phyloP scores from a whole-genome alignment of 1,284 basidiomycete species.

The Abortiporus biennis region DNA sequence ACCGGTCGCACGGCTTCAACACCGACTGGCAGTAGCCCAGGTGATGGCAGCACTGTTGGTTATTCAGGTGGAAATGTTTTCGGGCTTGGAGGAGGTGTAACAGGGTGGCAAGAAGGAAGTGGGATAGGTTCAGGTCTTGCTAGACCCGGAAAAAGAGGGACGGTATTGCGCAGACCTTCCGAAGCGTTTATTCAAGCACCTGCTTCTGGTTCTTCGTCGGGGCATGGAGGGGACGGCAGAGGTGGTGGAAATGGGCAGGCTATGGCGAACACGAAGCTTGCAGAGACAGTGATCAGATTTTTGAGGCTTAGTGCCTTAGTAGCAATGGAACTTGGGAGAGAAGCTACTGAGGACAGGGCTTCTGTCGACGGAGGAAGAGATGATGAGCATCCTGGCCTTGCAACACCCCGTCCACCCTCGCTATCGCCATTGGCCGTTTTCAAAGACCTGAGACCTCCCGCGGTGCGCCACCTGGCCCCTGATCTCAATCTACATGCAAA shows the following conservation, averaged over 20 bases:
- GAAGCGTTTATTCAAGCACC: conserved; percentile 7
- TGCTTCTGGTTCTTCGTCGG: background rate
- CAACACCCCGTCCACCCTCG: conserved; percentile 10
- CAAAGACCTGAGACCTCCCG: conserved; percentile 12
- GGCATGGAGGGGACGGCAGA: background rate
- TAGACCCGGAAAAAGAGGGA: conserved; percentile 46
- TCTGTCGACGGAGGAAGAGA: conserved; percentile 29
- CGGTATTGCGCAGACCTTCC: conserved; percentile 42
- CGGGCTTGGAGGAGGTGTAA: conserved; percentile 42
- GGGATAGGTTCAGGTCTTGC: conserved; percentile 65
- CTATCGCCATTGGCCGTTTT: conserved; percentile 21
- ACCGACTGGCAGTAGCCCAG: conserved; percentile 18
- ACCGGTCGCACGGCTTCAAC: conserved; percentile 17
- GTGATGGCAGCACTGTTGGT: conserved; percentile 11
- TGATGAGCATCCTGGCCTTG: conserved; percentile 18
- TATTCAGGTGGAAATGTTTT: conserved; percentile 13
- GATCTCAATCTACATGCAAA: conserved; percentile 31
- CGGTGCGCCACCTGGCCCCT: conserved; percentile 14
- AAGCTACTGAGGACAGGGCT: conserved; percentile 33
- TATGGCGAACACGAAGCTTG: conserved; percentile 56
- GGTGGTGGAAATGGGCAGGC: conserved; percentile 14
- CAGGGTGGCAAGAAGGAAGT: conserved; percentile 64
- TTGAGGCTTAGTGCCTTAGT: conserved; percentile 69
- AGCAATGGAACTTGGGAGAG: conserved; percentile 64
- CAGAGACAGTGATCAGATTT: conserved; percentile 66